Conservation (phyloP, 2,329 filamentous ascomycete genomes). For the Juglanconis juglandina region DNA sequence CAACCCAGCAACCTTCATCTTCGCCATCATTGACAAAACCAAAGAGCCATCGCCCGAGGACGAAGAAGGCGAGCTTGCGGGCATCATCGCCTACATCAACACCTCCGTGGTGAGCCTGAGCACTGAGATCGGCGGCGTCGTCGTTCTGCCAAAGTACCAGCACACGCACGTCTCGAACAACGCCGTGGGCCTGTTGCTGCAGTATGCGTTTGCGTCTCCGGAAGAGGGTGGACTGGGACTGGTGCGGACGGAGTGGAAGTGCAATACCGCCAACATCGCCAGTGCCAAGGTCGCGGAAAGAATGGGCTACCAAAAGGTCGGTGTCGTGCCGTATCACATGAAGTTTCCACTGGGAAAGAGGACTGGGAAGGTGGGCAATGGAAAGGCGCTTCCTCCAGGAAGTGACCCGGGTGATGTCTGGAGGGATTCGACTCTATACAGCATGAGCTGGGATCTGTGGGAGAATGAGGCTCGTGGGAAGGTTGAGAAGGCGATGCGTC, state of each 20-base stretch:
- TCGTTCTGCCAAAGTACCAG: slow-evolving; percentile 32
- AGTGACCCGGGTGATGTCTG: slow-evolving; percentile 25
- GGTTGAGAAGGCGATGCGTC: slow-evolving; percentile 20
- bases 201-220: slow-evolving; percentile 22
- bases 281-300: slow-evolving; percentile 28
- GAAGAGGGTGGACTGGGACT: slow-evolving; percentile 25
- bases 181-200: slow-evolving; percentile 31
- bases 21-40: slow-evolving; percentile 30
- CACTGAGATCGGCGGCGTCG: slow-evolving; percentile 33
- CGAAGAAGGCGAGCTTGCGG: slow-evolving; percentile 27
- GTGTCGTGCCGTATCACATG: slow-evolving; percentile 28
- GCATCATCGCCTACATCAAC: slow-evolving; percentile 26
- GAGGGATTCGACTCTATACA: slow-evolving; percentile 25
- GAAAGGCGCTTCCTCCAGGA: slow-evolving; percentile 19
- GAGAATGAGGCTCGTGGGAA: slow-evolving; percentile 18
- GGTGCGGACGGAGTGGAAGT: slow-evolving; percentile 31
- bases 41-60: slow-evolving; percentile 23
- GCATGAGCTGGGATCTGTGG: slow-evolving; percentile 31
- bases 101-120: slow-evolving; percentile 20
- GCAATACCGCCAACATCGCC: slow-evolving; percentile 24
- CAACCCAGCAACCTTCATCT: slow-evolving; percentile 16
- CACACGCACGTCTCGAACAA: slow-evolving; percentile 33
- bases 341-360: slow-evolving; percentile 23
- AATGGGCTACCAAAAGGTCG: slow-evolving; percentile 32
- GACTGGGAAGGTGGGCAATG: slow-evolving; percentile 26